Base-by-base conservation (phyloP, 1,284 basidiomycete species). In the Ceratobasidium sp. region DNA sequence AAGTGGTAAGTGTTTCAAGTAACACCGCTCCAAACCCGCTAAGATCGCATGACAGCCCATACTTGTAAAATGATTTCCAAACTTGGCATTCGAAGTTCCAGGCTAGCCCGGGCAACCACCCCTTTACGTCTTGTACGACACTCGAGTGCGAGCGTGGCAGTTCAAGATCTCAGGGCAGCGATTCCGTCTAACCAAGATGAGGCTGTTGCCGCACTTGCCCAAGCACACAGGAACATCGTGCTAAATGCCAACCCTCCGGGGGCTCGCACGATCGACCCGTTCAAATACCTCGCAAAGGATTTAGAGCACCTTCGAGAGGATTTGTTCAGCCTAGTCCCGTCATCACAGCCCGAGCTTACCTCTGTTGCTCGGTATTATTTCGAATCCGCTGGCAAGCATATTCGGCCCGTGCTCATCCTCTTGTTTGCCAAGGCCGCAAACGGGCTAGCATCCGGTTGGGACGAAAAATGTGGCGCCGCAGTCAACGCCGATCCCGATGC, bases 331-430 rank as follows among this genome's bases (percentile, higher is more conserved):
- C 85, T 99, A 48, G 86, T 99, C 12, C 96, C 95, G 32, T 92
- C 92, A 1, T 92, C 93, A 10, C 93, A 98, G 80, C 92, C 95
- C 1, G 88, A 89, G 0, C 88, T 99, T 72, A 90, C 92, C 75
- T 88, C 92, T 72, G 91, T 98, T 74, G 95, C 96, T 3, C 89
- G 94, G 76, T 97, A 96, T 82, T 98, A 98, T 83, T 97, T 98
- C 80, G 85, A 92, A 73, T 88, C 90, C 65, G 89, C 91, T 12
- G 92, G 93, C 26, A 97, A 97, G 80, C 95, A 98, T 79, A 86
- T 98, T 28, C 88, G 97, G 16, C 96, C 97, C 0, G 84, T 97
- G 75, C 86, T 98, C 53, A 93, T 98, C 36, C 87, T 99, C 34
- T 87, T 99, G 59, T 94, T 98, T 82, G 85, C 92, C 36, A 91